These are phyloP conservation scores for Melaleuca quinquenervia DNA, from an alignment of 345 rosid species.

Conservation along the genomic window DNA sequence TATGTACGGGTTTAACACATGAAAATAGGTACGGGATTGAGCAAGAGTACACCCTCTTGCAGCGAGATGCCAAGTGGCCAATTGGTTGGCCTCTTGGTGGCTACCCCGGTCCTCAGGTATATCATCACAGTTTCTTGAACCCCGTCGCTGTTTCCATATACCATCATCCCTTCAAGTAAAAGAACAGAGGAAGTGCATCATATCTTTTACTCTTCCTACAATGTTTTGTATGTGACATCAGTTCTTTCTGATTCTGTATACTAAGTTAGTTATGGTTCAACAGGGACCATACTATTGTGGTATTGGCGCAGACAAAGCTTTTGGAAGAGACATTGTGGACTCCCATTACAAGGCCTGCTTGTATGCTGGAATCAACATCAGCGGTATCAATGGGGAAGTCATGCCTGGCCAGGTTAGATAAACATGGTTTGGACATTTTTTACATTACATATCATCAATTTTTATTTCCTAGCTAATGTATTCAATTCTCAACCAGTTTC, in stretches of 20 bases:
- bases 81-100: constrained; percentile 94
- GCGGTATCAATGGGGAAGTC: constrained; percentile 94
- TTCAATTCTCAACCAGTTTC: neutral
- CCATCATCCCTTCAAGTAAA: neutral
- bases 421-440: neutral
- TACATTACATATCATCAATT: neutral
- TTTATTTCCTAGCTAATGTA: neutral
- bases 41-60: constrained; percentile 87
- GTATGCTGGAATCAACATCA: constrained; percentile 75
- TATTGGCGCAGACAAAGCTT: constrained; percentile 78
- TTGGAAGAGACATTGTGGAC: constrained; percentile 84
- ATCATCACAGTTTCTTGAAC: neutral
- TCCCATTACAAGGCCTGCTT: constrained; percentile 92
- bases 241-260: neutral
- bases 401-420: constrained; percentile 78
- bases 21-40: constrained; percentile 62
- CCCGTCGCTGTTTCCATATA: neutral
- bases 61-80: constrained; percentile 81
- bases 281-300: constrained; percentile 96
- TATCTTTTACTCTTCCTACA: neutral
- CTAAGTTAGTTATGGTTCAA: neutral
- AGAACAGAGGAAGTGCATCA: neutral
- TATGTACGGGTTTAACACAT: neutral
- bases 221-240: neutral
- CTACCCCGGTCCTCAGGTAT: constrained; percentile 83